Base-by-base conservation (phyloP, 805 yeast genomes). In the Cyberlindnera suaveolens region DNA sequence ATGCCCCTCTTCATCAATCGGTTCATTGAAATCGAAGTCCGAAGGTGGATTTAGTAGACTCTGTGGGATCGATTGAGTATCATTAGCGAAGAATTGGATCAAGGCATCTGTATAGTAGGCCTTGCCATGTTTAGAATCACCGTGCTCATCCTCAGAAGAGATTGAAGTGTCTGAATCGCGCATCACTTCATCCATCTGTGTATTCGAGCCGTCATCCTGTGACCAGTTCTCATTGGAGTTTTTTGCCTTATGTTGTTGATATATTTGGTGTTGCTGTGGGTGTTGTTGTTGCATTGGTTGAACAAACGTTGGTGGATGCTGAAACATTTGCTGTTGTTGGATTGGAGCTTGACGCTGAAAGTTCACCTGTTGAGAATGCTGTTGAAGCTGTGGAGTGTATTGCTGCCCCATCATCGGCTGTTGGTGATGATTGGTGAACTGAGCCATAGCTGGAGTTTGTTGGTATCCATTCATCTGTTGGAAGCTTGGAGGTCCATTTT, bases 1-100 rank as follows among this genome's bases (percentile, higher is more conserved):
- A 56, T 85, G 89, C 0, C 91, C 91, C 51, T 85, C 93, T 46
- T 78, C 79, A 54, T 85, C 95, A 17, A 85, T 79, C 3, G 82
- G 72, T 46, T 75, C 82, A 57, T 82, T 78, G 41, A 83, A 75
- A 51, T 80, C 75, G 45, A 82, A 77, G 52, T 78, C 76, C 31
- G 68, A 64, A 1, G 91, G 90, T 6, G 85, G 84, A 40, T 69
- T 64, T 23, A 80, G 57, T 41, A 74, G 67, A 50, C 51, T 54
- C 33, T 58, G 54, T 31, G 68, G 63, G 13, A 58, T 58, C 23
- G 57, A 55, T 14, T 57, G 58, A 1, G 61, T 45, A 14, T 60
- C 57, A 29, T 53, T 77, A 38, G 76, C 67, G 50, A 80, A 77
- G 56, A 68, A 79, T n/a, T 67, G 66, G 38, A 80, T 63, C 31